Evolutionary conservation across 1,284 basidiomycete species (phyloP).

Genomic region (Microbotryum lychnidis-dioicae): DNA sequence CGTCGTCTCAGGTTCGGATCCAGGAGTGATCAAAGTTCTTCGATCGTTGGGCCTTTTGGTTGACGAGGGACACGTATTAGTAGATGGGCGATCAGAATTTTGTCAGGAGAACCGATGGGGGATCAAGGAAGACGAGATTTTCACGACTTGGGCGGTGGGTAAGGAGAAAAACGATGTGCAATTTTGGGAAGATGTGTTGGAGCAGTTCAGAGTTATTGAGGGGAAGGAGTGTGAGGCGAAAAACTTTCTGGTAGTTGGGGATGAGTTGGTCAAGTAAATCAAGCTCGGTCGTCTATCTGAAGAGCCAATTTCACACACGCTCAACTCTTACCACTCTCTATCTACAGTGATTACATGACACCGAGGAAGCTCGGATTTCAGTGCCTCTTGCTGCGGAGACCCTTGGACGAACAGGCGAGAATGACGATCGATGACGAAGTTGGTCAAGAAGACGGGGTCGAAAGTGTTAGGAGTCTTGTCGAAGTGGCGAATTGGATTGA

Average conservation of each 20-base stretch:
- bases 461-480: conserved; percentile 1
- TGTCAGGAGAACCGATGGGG: not conserved
- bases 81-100: too few relatives aligned
- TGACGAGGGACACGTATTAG: not conserved
- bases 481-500: conserved; percentile 7
- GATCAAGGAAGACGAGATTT: conserved; percentile 12
- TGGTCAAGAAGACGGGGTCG: not conserved
- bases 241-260: conserved; percentile 23
- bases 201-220: not conserved
- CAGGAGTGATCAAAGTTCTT: conserved; percentile 20
- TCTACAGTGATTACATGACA: conserved; percentile 14
- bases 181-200: conserved; percentile 23
- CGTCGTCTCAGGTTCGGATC: conserved; percentile 31
- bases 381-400: conserved; percentile 8
- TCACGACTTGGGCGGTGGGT: conserved; percentile 23
- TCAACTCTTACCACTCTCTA: too few relatives aligned
- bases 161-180: conserved; percentile 7
- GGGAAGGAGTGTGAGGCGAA: not conserved
- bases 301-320: not conserved
- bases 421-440: conserved; percentile 16
- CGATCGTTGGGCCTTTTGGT: conserved; percentile 21
- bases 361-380: conserved; percentile 8
- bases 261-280: conserved; percentile 20
- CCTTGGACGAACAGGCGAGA: not conserved
- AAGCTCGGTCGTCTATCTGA: too few relatives aligned